Evolutionary conservation across 1,284 basidiomycete species (phyloP), one percentile per base, ranked within the genome.

Genomic region (Sporisorium exsertum): DNA sequence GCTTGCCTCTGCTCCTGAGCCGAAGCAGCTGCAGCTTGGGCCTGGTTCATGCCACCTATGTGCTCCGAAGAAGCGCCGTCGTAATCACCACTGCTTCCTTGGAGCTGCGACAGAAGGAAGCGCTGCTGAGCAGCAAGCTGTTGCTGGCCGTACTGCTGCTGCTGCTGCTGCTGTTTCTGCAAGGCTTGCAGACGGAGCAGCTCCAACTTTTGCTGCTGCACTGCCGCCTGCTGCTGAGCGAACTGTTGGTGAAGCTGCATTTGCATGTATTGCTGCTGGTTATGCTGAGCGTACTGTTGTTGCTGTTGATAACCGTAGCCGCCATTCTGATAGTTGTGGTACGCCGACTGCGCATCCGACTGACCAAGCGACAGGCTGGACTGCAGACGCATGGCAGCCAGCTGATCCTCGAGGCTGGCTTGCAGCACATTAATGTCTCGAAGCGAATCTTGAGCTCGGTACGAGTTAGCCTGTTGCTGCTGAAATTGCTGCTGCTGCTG

Each of bases 1-100:
- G 80, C 80, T 45, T 80, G 76, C 32, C 78, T 72, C 66, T 81
- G 80, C 65, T 81, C 78, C 45, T 72, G 72, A 8, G 72, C 78
- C 13, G 65, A 65, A 20, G 72, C 59, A 43, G 67, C 68, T 22
- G 63, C 61, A 49, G 46, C 50, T 32, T 64, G 60, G 22, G 58
- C 68, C 50, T 58, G 60, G 46, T 54, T 64, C 64, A 57, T 71
- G 24, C 61, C 32, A 51, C 53, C 45, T 51, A 52, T 55, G 5
- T 70, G 63, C 15, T 59, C 52, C n/a, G 69, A 76, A 4, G 64
- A 71, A 18, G 66, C 77, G 22, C 58, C 56, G 27, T 67, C 69
- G 18, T 20, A 46, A 5, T 50, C 49, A 47, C 33, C n/a, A 42
- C 46, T 55, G 49, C 63, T 58, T 15, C 63, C 63, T 3, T 82